phyloP scores from a whole-genome alignment of 768 basidiomycete species.

The Tubosaeta sp. region DNA sequence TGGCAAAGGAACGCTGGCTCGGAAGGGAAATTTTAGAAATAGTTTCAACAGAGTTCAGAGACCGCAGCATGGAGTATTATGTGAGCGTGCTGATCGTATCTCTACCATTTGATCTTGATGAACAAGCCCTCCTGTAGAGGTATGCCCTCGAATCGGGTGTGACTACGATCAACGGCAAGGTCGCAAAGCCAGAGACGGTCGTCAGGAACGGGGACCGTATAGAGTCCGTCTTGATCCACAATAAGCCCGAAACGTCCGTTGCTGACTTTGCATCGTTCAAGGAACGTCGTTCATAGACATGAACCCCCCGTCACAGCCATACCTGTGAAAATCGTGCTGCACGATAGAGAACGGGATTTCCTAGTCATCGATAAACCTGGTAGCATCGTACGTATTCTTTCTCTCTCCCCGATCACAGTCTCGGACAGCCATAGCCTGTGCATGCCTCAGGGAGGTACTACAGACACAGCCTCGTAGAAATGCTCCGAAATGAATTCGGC shows the following conservation, averaged over 20 bases:
- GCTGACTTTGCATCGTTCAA: constrained; percentile 26
- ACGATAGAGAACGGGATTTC: constrained; percentile 76
- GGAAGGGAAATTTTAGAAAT: constrained; percentile 86
- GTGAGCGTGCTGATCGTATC: constrained; percentile 44
- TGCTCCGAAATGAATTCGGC: constrained; percentile 80
- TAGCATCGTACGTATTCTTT: constrained; percentile 70
- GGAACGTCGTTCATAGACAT: constrained; percentile 93
- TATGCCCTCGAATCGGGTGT: constrained; percentile 87
- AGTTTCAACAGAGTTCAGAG: constrained; percentile 90
- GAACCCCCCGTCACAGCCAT: constrained; percentile 91
- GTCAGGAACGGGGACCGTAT: constrained; percentile 85
- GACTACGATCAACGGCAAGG: constrained; percentile 89
- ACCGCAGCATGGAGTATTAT: constrained; percentile 94
- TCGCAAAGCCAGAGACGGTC: constrained; percentile 75
- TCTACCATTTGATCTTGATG: background rate
- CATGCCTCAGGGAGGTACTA: constrained; percentile 91
- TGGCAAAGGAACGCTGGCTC: constrained; percentile 89
- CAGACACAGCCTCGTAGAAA: constrained; percentile 82
- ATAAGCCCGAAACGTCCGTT: background rate
- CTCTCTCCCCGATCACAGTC: background rate
- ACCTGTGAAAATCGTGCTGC: constrained; percentile 73
- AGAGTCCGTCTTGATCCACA: constrained; percentile 52
- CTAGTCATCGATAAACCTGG: constrained; percentile 97
- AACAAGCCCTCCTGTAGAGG: constrained; percentile 33
- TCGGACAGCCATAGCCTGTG: constrained; percentile 56